These are phyloP conservation scores for Nicotiana attenuata DNA, from an alignment of 257 asterid species.

Conservation along the genomic window DNA sequence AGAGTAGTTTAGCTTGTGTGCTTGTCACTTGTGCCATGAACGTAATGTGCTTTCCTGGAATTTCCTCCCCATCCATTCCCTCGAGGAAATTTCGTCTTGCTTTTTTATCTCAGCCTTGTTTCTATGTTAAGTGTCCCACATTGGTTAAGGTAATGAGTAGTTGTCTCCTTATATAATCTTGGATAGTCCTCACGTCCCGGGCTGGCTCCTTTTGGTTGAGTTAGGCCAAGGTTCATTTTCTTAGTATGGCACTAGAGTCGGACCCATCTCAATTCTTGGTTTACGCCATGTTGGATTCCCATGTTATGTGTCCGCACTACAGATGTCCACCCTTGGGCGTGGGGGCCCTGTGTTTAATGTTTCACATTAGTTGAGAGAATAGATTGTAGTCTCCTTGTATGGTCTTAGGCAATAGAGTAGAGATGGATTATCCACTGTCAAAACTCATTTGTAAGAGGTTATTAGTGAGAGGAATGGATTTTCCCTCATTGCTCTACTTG, in stretches of 20 bases:
- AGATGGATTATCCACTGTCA: too few species aligned
- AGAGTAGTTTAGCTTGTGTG: neutral
- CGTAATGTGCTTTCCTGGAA: neutral
- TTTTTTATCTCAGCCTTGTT: neutral
- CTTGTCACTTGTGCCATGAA: neutral
- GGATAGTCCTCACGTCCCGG: neutral
- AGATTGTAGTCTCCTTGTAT: neutral
- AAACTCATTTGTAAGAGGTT: too few species aligned
- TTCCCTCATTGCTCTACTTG: too few species aligned
- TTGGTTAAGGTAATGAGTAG: neutral
- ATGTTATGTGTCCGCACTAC: neutral
- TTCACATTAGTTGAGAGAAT: neutral
- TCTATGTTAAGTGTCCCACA: neutral
- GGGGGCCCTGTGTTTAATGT: neutral
- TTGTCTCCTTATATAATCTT: neutral
- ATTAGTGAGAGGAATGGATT: too few species aligned
- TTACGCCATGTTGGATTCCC: neutral
- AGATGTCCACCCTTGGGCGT: neutral
- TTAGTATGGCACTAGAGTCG: neutral
- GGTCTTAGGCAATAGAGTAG: neutral
- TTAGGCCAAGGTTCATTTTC: neutral
- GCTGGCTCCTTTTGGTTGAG: neutral
- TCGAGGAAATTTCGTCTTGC: neutral
- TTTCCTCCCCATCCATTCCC: neutral
- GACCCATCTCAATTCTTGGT: neutral